phyloP scores from a whole-genome alignment of 352 stramenopile genomes.

The Phytophthora sp. region DNA sequence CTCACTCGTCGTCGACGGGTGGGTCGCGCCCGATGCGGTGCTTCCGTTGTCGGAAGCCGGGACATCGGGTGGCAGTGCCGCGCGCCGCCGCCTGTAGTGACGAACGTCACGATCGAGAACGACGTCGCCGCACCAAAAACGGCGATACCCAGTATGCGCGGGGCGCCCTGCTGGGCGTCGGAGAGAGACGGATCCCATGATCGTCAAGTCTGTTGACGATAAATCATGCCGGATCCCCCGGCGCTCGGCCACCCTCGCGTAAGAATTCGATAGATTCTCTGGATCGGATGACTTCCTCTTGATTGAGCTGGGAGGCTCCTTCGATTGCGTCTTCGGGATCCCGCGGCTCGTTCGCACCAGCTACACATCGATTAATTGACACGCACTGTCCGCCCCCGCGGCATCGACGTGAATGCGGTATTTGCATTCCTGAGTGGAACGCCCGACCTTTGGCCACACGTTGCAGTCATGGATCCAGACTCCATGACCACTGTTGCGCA shows the following conservation, averaged over 20 bases:
- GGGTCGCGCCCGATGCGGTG: too few species aligned
- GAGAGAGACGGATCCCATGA: too few species aligned
- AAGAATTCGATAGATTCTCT: conserved; percentile 22
- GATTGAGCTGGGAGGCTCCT: conserved; percentile 32
- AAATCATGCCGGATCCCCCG: conserved; percentile 12
- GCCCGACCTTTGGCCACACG: background rate
- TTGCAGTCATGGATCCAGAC: background rate
- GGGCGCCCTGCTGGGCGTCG: too few species aligned
- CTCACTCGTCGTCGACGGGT: background rate
- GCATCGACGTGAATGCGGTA: conserved; percentile 28
- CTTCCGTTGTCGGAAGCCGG: conserved; percentile 5
- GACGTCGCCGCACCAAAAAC: background rate
- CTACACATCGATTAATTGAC: conserved; percentile 26
- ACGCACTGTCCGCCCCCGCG: conserved; percentile 12
- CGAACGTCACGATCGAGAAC: background rate
- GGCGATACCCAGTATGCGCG: conserved; percentile 14
- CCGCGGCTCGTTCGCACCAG: conserved; percentile 34
- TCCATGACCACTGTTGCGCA: background rate
- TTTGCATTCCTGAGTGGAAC: conserved; percentile 3
- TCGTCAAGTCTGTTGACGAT: too few species aligned
- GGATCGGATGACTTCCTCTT: conserved; percentile 37
- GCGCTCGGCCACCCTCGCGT: conserved; percentile 21
- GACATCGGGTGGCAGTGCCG: conserved; percentile 14
- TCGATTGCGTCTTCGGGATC: conserved; percentile 41
- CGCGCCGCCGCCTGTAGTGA: conserved; percentile 4